Base-by-base conservation (phyloP, 2,329 filamentous ascomycete species). In the Cladophialophora exuberans region DNA sequence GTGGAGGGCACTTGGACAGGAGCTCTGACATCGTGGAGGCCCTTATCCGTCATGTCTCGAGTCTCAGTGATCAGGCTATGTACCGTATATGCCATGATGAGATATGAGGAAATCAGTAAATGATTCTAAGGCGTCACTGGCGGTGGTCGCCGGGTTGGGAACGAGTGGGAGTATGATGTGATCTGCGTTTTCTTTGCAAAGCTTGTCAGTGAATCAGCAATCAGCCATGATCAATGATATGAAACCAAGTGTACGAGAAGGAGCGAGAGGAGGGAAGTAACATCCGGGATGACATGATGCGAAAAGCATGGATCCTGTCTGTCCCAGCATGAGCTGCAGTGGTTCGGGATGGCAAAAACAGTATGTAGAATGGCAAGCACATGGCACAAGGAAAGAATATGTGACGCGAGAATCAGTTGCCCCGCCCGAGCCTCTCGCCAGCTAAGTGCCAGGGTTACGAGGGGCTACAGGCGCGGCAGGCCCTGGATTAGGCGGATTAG, bases 51-150 rank as follows among this genome's bases (percentile, higher is more conserved):
- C 41, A 60, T 54, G 20, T 62, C 56, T 28, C 56, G 53, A 20
- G 54, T 54, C 28, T 57, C 49, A 9, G 46, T 31, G 22, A 62
- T 33, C 17, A 63, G 23, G 1, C 59, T 54, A 30, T 60, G 57
- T 20, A 62, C 51, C 28, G 57, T 57, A 9, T 47, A 56, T 10
- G 60, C 50, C 60, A 62, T 62, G 36, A 6, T 57, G n/a, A 42
- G 13, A 25, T 23, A 42, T n/a, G 39, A 22, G 39, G 26, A 18
- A 5, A 22, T 23, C 15, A 26, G 11, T 26, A 13, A 42, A 15
- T 31, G 6, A 42, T 42, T 6, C 15, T 13, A 26, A n/a, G n/a
- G n/a, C n/a, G n/a, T n/a, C n/a, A n/a, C n/a, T n/a, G n/a, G n/a
- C n/a, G n/a, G 23, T 35, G 28, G 18, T 17, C 26, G 22, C 30